Base-by-base conservation (phyloP, 139 green algal species). In the Bryopsis sp. region DNA sequence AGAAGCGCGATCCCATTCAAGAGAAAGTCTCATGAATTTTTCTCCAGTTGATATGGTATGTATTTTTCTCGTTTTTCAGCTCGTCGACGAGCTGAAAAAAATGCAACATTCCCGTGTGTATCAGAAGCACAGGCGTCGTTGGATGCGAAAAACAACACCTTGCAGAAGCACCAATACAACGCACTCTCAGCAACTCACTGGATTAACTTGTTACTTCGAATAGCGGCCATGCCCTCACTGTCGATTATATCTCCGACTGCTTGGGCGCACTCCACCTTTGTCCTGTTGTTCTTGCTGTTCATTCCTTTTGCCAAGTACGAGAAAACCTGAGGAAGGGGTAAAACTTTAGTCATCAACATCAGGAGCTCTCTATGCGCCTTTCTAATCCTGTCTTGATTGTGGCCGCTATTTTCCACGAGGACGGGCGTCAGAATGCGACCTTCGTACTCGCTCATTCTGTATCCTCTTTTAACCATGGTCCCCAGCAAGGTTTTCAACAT, bases 361-460 rank as follows among this genome's bases (percentile, higher is more conserved):
- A 97, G 71, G 24, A 98, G 78, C 58, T 96, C 85, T 7, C 82
- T 74, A 80, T 93, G 79, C 63, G 79, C 73, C 2, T 67, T 63
- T 67, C 74, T 79, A 38, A 92, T 74, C 26, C 83, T 70, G 31
- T 88, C 83, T 73, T 89, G 81, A 66, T 92, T 93, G 82, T 96
- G 90, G 0, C 94, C 94, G 22, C 71, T 72, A 80, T 96, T 97
- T 69, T 99, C 94, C 36, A 96, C 83, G 57, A 99, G 43, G 19
- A 77, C 87, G 11, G 94, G 94, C 36, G 97, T 60, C 57, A 98
- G 78, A n/a, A 89, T 46, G 36, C 82, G 75, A 22, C 85, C 86
- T 68, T 99, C 94, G 39, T 87, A 84, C 15, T 98, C 92, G 19
- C 72, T 87, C 32, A 98, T 47, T 26, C 76, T 65, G 64, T 76